Evolutionary conservation across 306 rosid genomes (phyloP).

Genomic region (Cajanus cajan): DNA sequence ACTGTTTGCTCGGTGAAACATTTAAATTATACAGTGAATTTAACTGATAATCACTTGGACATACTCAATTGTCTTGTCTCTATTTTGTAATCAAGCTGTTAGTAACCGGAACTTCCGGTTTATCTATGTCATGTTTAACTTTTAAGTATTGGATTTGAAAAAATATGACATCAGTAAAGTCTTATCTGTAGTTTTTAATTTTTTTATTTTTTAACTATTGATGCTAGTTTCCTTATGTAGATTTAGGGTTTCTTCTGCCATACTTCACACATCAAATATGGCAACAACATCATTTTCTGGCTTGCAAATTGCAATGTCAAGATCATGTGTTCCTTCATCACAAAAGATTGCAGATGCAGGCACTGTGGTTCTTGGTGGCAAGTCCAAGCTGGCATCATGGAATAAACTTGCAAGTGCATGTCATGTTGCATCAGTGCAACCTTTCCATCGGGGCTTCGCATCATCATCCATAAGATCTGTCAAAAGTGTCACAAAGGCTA

Average conservation of each 20-base stretch:
- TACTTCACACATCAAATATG: constrained; percentile 48
- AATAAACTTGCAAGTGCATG: constrained; percentile 57
- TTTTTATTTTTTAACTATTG: constrained; percentile 1
- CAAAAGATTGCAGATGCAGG: constrained; percentile 45
- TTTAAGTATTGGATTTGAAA: background rate
- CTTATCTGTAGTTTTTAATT: background rate
- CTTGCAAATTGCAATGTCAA: constrained; percentile 70
- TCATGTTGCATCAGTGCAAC: constrained; percentile 51
- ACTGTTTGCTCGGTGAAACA: background rate
- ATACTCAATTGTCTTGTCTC: background rate
- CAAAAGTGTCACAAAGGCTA: constrained; percentile 56
- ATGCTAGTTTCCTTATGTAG: constrained; percentile 34
- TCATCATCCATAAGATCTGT: constrained; percentile 50
- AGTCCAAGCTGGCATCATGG: constrained; percentile 51
- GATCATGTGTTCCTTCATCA: constrained; percentile 58
- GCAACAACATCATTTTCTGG: constrained; percentile 71
- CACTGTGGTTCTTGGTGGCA: constrained; percentile 39
- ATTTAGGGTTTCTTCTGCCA: constrained; percentile 31
- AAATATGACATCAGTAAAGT: background rate
- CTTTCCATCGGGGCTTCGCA: constrained; percentile 49
- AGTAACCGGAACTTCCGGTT: background rate
- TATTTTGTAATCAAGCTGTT: background rate
- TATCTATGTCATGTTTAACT: background rate
- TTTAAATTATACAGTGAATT: background rate
- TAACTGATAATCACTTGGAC: background rate